These are phyloP conservation scores for Capsicum baccatum DNA, from an alignment of 257 asterid genomes.

Conservation along the genomic window DNA sequence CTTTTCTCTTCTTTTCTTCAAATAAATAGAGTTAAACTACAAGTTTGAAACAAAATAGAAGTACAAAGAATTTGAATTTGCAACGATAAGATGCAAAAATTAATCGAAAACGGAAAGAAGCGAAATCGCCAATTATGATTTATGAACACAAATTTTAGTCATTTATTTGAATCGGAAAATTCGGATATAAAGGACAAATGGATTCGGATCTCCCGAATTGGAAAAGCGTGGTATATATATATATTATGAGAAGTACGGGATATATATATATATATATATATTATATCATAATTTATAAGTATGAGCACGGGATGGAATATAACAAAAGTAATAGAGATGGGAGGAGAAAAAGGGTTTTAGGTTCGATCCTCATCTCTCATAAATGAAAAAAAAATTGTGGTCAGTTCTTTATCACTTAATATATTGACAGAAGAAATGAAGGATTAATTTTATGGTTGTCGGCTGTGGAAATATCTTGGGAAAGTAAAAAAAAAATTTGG, in stretches of 20 bases:
- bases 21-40: conserved; percentile 27
- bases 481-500: too few relatives aligned
- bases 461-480: too few relatives aligned
- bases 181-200: neutral
- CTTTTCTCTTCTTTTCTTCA: conserved; percentile 15
- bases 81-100: neutral
- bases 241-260: neutral
- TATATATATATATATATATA: neutral
- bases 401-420: too few relatives aligned
- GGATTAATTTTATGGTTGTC: too few relatives aligned
- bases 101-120: neutral
- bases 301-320: neutral
- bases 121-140: neutral
- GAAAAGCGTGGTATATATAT: neutral
- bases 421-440: too few relatives aligned
- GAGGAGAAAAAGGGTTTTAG: neutral
- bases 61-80: neutral
- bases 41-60: neutral
- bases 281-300: neutral
- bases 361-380: too few relatives aligned
- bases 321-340: neutral
- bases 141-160: neutral
- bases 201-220: conserved; percentile 24
- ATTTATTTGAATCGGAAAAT: neutral
- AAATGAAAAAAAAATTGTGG: too few relatives aligned